Conservation (phyloP, 108 stramenopile genomes). For the Nannochloropsis gaditana region DNA sequence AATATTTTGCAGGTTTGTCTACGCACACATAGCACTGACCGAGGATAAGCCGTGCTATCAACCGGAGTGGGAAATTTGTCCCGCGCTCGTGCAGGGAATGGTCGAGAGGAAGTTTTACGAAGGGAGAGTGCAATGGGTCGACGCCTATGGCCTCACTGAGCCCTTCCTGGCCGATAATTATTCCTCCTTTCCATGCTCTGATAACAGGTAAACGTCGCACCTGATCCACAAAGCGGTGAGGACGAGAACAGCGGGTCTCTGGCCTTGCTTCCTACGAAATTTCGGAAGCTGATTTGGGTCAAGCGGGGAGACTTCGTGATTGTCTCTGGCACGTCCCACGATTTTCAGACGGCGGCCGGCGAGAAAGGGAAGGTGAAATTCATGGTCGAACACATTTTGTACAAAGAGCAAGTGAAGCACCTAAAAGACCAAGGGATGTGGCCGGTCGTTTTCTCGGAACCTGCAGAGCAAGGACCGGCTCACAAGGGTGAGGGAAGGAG, state of each 20-base stretch:
- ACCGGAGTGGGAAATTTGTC: no score
- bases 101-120: no score
- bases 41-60: no score
- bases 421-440: slow-evolving; percentile 69
- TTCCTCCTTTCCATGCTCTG: no score
- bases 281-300: slow-evolving; percentile 90
- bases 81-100: no score
- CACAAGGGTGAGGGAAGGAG: slow-evolving; percentile 13
- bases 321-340: slow-evolving; percentile 55
- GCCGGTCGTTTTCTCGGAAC: slow-evolving; percentile 58
- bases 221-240: no score
- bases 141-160: no score
- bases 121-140: no score
- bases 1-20: slow-evolving; percentile 1
- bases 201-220: no score
- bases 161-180: no score
- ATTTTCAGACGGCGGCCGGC: slow-evolving; percentile 43
- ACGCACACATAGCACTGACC: no score
- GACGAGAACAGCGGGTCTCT: slow-evolving; percentile 36
- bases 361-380: slow-evolving; percentile 46
- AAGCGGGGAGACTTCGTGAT: slow-evolving; percentile 90
- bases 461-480: background rate
- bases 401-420: slow-evolving; percentile 91
- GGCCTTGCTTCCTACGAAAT: slow-evolving; percentile 86
- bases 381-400: slow-evolving; percentile 69